Evolutionary conservation across 1,139 yeast species (phyloP).

Genomic region (Candida labiduridarum): DNA sequence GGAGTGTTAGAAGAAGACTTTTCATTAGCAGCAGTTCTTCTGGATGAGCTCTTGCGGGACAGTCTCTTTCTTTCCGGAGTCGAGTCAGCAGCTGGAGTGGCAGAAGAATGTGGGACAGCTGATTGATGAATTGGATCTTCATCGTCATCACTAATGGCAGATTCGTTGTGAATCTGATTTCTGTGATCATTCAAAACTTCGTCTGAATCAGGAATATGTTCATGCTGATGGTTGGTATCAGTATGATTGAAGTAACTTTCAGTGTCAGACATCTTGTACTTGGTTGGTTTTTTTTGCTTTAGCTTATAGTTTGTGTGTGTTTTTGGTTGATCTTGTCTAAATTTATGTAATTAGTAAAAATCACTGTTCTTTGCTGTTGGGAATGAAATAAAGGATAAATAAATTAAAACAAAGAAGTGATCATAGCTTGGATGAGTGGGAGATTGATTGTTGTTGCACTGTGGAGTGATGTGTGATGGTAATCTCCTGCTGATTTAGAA

Average conservation of each 20-base stretch:
- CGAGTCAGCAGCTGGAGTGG: conserved; percentile 4
- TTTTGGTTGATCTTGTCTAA: neutral
- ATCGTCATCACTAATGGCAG: conserved; percentile 19
- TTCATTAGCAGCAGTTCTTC: conserved; percentile 8
- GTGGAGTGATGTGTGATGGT: neutral
- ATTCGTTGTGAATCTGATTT: conserved; percentile 38
- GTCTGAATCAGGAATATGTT: conserved; percentile 40
- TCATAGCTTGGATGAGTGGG: conserved; percentile 7
- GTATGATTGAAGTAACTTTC: conserved; percentile 45
- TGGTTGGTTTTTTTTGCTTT: neutral
- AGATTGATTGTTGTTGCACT: neutral
- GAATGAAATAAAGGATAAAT: neutral
- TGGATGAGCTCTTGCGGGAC: conserved; percentile 6
- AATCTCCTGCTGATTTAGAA: neutral
- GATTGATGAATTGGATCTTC: conserved; percentile 6
- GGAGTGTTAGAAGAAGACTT: conserved; percentile 8
- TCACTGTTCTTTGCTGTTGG: neutral
- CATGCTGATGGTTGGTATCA: conserved; percentile 22
- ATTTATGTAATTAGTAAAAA: neutral
- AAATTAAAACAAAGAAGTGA: conserved; percentile 3
- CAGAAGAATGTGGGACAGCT: conserved; percentile 2
- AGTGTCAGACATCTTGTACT: conserved; percentile 44
- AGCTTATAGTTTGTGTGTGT: neutral
- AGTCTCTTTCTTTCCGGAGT: conserved; percentile 2
- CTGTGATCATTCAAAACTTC: conserved; percentile 60